phyloP scores from a whole-genome alignment of 208 protist species.

The Leishmania turanica region DNA sequence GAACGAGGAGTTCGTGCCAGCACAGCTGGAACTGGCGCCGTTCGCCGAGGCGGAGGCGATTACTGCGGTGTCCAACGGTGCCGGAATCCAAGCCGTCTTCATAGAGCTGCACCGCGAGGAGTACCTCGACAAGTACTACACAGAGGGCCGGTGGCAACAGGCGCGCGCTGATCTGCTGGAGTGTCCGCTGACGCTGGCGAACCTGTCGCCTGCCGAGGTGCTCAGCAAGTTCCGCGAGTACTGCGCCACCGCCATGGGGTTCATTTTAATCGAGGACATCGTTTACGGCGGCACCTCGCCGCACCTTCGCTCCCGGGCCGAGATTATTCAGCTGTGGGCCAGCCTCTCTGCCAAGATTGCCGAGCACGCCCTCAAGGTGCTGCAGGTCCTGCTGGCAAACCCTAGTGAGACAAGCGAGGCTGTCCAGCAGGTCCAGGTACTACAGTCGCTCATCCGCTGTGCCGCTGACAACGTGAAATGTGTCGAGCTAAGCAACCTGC shows the following conservation, averaged over 20 bases:
- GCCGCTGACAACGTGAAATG: slow-evolving; percentile 66
- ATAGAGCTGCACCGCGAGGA: slow-evolving; percentile 76
- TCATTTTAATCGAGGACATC: slow-evolving; percentile 87
- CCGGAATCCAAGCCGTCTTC: slow-evolving; percentile 81
- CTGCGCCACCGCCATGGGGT: slow-evolving; percentile 75
- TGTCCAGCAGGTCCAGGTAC: slow-evolving; percentile 56
- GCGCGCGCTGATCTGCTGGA: slow-evolving; percentile 66
- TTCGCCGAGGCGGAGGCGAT: slow-evolving; percentile 63
- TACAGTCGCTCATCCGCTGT: slow-evolving; percentile 66
- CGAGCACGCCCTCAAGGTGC: slow-evolving; percentile 50
- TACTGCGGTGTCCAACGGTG: slow-evolving; percentile 62
- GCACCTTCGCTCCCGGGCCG: slow-evolving; percentile 73
- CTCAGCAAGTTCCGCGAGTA: slow-evolving; percentile 60
- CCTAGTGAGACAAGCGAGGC: slow-evolving; percentile 60
- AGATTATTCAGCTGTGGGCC: slow-evolving; percentile 84
- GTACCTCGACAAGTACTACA: slow-evolving; percentile 75
- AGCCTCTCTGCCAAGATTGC: slow-evolving; percentile 47
- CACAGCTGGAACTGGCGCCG: slow-evolving; percentile 48
- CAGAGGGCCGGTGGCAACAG: slow-evolving; percentile 76
- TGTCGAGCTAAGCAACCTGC: slow-evolving; percentile 70
- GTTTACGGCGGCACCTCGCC: slow-evolving; percentile 80
- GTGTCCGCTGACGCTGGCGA: slow-evolving; percentile 33
- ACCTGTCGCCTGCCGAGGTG: slow-evolving; percentile 35
- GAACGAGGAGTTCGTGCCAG: slow-evolving; percentile 50
- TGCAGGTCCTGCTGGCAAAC: slow-evolving; percentile 55